Evolutionary conservation across 2,329 filamentous ascomycete genomes (phyloP).

Genomic region (Aspergillus sp.): DNA sequence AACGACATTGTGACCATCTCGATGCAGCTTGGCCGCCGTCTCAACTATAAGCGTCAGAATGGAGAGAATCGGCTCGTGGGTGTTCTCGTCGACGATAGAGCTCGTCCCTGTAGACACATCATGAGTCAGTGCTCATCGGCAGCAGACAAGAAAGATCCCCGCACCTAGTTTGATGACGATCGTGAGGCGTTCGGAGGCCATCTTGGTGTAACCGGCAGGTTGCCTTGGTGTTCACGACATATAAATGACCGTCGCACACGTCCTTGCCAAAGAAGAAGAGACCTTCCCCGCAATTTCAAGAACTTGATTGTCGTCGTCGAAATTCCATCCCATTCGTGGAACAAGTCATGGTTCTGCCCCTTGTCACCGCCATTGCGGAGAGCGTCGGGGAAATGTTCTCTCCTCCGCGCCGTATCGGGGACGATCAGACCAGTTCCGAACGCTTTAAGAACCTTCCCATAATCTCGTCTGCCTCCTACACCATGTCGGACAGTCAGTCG

Average conservation of each 20-base stretch:
- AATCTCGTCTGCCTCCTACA: slow-evolving; percentile 5
- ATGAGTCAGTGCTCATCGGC: slow-evolving; percentile 15
- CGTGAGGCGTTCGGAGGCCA: slow-evolving; percentile 27
- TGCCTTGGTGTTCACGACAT: not conserved
- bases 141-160: slow-evolving; percentile 18
- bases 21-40: slow-evolving; percentile 79
- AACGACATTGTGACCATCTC: slow-evolving; percentile 90
- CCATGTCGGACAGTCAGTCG: slow-evolving; percentile 31
- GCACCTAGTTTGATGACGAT: slow-evolving; percentile 42
- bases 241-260: not conserved
- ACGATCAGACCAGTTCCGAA: not conserved
- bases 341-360: slow-evolving; percentile 25
- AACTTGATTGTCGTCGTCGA: not conserved
- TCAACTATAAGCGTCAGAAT: slow-evolving; percentile 91
- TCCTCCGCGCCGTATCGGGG: not conserved
- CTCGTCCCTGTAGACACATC: slow-evolving; percentile 70
- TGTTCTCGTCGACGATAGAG: slow-evolving; percentile 97
- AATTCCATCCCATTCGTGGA: not conserved
- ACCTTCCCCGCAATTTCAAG: not conserved
- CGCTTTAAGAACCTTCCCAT: not conserved
- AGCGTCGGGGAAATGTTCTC: slow-evolving; percentile 14
- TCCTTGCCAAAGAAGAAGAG: not conserved
- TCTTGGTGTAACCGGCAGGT: slow-evolving; percentile 16
- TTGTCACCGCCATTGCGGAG: slow-evolving; percentile 29
- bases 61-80: slow-evolving; percentile 87